A percentile compares a stretch with the other conserved stretches of the same genome.
These are phyloP conservation scores for Clavispora vitiphila DNA, from an alignment of 805 yeast species.

Conservation along the genomic window DNA sequence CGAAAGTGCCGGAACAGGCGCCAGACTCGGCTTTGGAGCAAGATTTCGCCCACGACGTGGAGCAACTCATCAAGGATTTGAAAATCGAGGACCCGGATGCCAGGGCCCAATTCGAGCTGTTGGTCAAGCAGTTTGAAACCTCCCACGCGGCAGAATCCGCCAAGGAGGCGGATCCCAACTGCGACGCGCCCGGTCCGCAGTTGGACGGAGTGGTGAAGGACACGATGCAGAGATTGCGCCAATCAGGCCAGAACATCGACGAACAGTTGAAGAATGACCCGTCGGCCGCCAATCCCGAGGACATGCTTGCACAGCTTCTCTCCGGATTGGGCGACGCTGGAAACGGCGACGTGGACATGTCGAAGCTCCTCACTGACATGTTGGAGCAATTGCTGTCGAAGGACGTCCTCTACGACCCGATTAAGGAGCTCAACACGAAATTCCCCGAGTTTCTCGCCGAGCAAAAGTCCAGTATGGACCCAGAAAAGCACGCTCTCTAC, in stretches of 20 bases:
- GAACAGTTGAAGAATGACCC: conserved; percentile 47
- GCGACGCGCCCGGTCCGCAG: conserved; percentile 13
- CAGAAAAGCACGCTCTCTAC: conserved; percentile 50
- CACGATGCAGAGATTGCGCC: conserved; percentile 75
- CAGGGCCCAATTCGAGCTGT: conserved; percentile 44
- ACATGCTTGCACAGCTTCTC: conserved; percentile 61
- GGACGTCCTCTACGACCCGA: conserved; percentile 81
- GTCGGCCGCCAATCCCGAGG: conserved; percentile 34
- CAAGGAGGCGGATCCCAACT: conserved; percentile 25
- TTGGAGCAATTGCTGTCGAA: conserved; percentile 79
- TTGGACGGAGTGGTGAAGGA: conserved; percentile 75
- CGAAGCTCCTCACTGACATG: conserved; percentile 64
- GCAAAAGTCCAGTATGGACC: conserved; percentile 40
- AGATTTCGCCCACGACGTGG: conserved; percentile 29
- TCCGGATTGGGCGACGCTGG: conserved; percentile 39
- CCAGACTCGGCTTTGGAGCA: conserved; percentile 24
- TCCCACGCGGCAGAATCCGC: conserved; percentile 30
- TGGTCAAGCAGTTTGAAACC: conserved; percentile 39
- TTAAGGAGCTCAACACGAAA: conserved; percentile 71
- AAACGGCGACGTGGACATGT: conserved; percentile 51
- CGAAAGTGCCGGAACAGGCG: conserved; percentile 1
- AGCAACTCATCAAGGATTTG: conserved; percentile 44
- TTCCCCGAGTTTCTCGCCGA: conserved; percentile 67
- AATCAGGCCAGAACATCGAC: conserved; percentile 69
- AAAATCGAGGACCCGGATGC: conserved; percentile 51